Evolutionary conservation across 2,329 filamentous ascomycete species (phyloP).

Genomic region (Hawksworthiomyces lignivorus): DNA sequence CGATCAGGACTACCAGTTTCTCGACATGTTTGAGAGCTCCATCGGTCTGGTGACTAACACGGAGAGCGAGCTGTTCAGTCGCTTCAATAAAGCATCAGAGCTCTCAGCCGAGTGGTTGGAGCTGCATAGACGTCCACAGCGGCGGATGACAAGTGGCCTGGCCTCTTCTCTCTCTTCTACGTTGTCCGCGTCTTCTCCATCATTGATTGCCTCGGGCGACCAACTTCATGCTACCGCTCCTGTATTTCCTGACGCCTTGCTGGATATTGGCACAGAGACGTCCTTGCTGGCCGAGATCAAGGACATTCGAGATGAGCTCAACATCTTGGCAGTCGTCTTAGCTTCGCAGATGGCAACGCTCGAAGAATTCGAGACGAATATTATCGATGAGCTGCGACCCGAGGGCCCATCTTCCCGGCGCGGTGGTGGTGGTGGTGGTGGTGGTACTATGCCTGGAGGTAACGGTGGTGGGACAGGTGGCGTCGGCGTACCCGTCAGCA

Average conservation of each 20-base stretch:
- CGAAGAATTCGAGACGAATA: constrained; percentile 34
- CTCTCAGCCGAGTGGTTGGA: constrained; percentile 48
- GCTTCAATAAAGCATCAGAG: constrained; percentile 51
- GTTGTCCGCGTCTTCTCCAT: constrained; percentile 1
- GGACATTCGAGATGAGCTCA: constrained; percentile 60
- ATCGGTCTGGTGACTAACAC: constrained; percentile 47
- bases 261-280: constrained; percentile 54
- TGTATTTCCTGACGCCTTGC: constrained; percentile 45
- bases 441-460: neutral
- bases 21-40: constrained; percentile 60
- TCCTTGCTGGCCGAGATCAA: constrained; percentile 56
- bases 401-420: neutral
- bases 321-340: constrained; percentile 45
- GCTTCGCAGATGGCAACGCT: constrained; percentile 11
- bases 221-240: neutral
- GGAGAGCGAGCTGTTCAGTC: constrained; percentile 51
- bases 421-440: neutral
- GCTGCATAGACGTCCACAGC: constrained; percentile 24
- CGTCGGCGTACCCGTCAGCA: neutral
- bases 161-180: constrained; percentile 1
- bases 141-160: neutral
- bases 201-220: neutral
- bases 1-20: constrained; percentile 54
- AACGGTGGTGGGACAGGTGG: neutral
- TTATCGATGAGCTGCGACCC: constrained; percentile 24